Percentiles rank a stretch among this genome's conserved stretches.
Evolutionary conservation across 2,329 filamentous ascomycete genomes (phyloP).

Genomic region (Colletotrichum simmondsii): DNA sequence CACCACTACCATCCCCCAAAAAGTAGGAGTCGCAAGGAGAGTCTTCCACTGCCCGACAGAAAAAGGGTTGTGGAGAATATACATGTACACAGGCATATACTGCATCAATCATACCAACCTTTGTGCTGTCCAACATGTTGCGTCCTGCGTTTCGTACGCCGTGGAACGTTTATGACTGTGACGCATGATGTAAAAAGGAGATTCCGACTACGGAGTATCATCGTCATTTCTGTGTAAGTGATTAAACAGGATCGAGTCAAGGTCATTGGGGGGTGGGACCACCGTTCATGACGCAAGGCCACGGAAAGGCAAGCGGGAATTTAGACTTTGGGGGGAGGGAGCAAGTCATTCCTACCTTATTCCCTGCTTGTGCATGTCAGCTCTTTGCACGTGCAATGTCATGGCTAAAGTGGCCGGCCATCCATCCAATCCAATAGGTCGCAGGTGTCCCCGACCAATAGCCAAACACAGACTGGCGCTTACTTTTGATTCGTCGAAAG

Average conservation of each 20-base stretch:
- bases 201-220: background rate
- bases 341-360: background rate
- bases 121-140: background rate
- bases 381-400: background rate
- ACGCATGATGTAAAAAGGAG: background rate
- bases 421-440: too few relatives aligned
- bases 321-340: background rate
- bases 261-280: background rate
- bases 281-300: background rate
- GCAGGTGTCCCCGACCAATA: background rate
- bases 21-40: conserved; percentile 2
- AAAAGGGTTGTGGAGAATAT: background rate
- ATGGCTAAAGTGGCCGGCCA: too few relatives aligned
- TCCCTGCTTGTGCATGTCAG: background rate
- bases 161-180: background rate
- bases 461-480: background rate
- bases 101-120: conserved; percentile 24
- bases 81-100: conserved; percentile 26
- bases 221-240: background rate
- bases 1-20: background rate
- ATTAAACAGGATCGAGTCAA: background rate
- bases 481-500: background rate
- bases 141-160: background rate
- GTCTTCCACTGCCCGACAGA: background rate
- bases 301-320: background rate